These are phyloP conservation scores for Climacium dendroides DNA, from an alignment of 225 moss, liverwort and hornwort species.

Conservation along the genomic window DNA sequence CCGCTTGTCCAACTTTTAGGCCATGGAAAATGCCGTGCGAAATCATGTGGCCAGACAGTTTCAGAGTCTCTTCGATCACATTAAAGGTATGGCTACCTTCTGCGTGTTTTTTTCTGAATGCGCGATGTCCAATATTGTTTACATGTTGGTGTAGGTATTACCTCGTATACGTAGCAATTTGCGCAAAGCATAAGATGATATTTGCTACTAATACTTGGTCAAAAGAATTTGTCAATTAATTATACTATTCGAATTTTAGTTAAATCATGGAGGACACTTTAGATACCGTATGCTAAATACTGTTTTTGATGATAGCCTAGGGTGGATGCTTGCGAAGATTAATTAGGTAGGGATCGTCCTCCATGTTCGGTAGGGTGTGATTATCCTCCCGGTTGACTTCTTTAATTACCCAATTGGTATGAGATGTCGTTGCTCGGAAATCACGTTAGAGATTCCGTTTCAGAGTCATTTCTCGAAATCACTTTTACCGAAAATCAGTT, in stretches of 20 bases:
- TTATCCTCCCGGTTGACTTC: neutral
- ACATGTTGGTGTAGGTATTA: neutral
- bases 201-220: neutral
- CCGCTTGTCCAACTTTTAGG: slow-evolving; percentile 20
- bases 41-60: slow-evolving; percentile 57
- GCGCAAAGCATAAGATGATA: neutral
- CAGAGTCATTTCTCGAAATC: neutral
- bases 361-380: neutral
- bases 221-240: neutral
- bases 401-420: neutral
- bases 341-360: neutral
- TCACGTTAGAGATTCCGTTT: neutral
- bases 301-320: neutral
- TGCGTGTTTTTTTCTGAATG: neutral
- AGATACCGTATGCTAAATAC: neutral
- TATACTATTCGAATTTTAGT: neutral
- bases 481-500: neutral
- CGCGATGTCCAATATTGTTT: neutral
- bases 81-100: slow-evolving; percentile 37
- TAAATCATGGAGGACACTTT: neutral
- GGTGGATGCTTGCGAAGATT: neutral
- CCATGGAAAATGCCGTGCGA: slow-evolving; percentile 56
- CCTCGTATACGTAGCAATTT: neutral
- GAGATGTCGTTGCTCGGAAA: neutral
- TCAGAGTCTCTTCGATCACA: slow-evolving; percentile 35